phyloP scores from a whole-genome alignment of 2,329 filamentous ascomycete genomes.

The Aspergillus brasiliensis region DNA sequence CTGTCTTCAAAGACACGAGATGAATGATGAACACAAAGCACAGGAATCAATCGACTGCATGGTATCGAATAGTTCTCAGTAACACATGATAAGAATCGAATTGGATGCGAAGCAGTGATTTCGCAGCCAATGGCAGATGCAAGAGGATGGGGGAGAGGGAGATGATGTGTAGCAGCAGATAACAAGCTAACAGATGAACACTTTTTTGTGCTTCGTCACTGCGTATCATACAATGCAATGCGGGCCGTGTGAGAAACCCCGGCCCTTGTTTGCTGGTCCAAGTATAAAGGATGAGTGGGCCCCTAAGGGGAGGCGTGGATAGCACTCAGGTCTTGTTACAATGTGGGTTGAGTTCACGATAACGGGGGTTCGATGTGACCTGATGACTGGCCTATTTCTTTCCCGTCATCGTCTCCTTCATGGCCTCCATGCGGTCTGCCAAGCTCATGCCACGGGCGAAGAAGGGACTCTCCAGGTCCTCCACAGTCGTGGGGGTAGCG shows the following conservation, averaged over 20 bases:
- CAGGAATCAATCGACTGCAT: not conserved
- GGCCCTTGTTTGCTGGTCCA: not conserved
- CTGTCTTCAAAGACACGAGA: not conserved
- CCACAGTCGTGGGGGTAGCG: conserved; percentile 44
- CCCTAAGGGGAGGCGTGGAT: not conserved
- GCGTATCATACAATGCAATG: not conserved
- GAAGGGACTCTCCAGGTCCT: conserved; percentile 39
- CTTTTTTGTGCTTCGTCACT: not conserved
- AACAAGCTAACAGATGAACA: not conserved
- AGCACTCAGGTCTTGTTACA: not conserved
- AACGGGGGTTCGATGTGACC: not conserved
- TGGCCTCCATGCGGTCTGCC: conserved; percentile 37
- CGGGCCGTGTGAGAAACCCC: not conserved
- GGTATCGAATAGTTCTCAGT: not conserved
- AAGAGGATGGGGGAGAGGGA: not conserved
- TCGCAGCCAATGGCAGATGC: not conserved
- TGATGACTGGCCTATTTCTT: conserved; percentile 12
- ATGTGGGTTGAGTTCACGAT: not conserved
- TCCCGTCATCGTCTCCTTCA: conserved; percentile 27
- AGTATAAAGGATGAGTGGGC: not conserved
- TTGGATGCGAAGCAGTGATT: not conserved
- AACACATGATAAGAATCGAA: conserved; percentile 1
- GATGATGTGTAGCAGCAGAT: not conserved
- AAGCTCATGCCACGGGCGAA: conserved; percentile 39
- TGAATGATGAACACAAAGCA: not conserved